Conservation (phyloP, 306 rosid species). For the Dryas octopetala region DNA sequence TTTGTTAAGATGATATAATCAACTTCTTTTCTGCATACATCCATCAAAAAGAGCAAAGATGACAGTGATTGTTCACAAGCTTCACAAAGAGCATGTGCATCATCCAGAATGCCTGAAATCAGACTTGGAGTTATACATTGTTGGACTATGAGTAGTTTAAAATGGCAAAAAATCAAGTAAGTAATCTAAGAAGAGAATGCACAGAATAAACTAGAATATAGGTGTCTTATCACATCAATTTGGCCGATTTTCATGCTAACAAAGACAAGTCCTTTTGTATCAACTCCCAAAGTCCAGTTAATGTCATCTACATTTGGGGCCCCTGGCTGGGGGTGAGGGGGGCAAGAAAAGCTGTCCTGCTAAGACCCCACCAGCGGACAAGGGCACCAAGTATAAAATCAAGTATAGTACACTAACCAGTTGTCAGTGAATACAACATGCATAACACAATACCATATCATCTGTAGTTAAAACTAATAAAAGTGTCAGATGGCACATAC, state of each 20-base stretch:
- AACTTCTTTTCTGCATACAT: slow-evolving; percentile 47
- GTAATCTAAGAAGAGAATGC: background rate
- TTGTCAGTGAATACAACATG: background rate
- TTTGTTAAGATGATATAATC: slow-evolving; percentile 48
- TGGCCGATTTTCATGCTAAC: background rate
- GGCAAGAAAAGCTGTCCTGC: too few relatives aligned
- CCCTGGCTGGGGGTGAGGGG: too few relatives aligned
- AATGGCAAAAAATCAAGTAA: slow-evolving; percentile 9
- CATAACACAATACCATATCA: background rate
- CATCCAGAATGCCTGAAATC: slow-evolving; percentile 61
- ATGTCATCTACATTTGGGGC: too few relatives aligned
- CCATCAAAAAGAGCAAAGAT: slow-evolving; percentile 51
- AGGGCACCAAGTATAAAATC: too few relatives aligned
- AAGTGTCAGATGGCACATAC: slow-evolving; percentile 25
- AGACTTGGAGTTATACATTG: background rate
- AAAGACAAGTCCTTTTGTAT: background rate
- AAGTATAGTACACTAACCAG: too few relatives aligned
- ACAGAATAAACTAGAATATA: background rate
- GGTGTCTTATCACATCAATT: background rate
- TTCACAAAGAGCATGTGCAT: slow-evolving; percentile 56
- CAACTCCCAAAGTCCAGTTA: too few relatives aligned
- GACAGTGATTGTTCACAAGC: slow-evolving; percentile 50
- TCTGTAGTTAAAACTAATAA: background rate
- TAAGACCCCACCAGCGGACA: too few relatives aligned
- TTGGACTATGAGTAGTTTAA: background rate